Evolutionary conservation across 345 rosid genomes (phyloP).

Genomic region (Ricinus communis): DNA sequence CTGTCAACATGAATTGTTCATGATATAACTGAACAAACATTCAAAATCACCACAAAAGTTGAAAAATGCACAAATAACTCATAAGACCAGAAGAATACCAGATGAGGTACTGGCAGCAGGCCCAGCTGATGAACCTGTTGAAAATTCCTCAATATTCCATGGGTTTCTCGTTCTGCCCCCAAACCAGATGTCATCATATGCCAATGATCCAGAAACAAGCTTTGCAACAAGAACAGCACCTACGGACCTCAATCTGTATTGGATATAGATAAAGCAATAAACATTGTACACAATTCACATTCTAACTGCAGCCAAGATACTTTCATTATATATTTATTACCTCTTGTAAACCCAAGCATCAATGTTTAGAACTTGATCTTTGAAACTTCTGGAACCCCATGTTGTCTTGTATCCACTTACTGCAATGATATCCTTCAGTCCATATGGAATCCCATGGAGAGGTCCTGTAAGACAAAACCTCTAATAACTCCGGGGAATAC

Average conservation of each 20-base stretch:
- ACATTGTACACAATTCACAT: background rate
- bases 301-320: background rate
- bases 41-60: background rate
- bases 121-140: conserved; percentile 91
- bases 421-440: conserved; percentile 75
- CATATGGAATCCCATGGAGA: conserved; percentile 91
- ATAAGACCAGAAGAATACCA: conserved; percentile 42
- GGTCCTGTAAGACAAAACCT: conserved; percentile 51
- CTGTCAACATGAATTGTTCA: background rate
- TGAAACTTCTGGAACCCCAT: conserved; percentile 81
- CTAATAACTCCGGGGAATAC: background rate
- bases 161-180: conserved; percentile 89
- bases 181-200: conserved; percentile 90
- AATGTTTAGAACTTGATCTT: conserved; percentile 65
- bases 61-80: background rate
- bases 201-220: conserved; percentile 77
- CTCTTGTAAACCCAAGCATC: conserved; percentile 92
- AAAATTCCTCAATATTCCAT: conserved; percentile 88
- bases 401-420: conserved; percentile 82
- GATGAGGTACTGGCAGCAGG: conserved; percentile 91
- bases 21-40: background rate
- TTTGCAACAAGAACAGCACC: conserved; percentile 93
- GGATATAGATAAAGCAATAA: background rate
- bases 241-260: conserved; percentile 54
- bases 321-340: conserved; percentile 25